A percentile compares a stretch with the other conserved stretches of the same genome.
Evolutionary conservation across 371 early-diverging fungal genomes (phyloP).

Genomic region (Syncephalastrum contaminatum): DNA sequence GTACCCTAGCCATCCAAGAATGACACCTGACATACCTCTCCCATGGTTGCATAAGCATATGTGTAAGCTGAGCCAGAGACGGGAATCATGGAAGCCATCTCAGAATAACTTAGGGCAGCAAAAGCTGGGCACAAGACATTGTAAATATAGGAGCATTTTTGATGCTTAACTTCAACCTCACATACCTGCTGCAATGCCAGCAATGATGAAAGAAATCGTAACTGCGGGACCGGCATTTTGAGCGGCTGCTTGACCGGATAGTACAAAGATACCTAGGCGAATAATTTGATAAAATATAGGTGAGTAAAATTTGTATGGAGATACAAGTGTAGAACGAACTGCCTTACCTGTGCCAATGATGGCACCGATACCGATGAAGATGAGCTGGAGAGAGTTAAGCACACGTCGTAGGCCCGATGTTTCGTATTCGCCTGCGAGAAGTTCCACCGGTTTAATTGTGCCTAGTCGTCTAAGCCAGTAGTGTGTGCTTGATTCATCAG

Average conservation of each 20-base stretch:
- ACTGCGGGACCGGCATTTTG: conserved; percentile 80
- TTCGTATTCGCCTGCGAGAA: conserved; percentile 47
- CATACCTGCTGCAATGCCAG: conserved; percentile 66
- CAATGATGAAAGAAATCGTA: conserved; percentile 74
- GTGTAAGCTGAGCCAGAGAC: conserved; percentile 85
- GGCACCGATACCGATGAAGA: conserved; percentile 66
- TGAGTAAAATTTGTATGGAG: conserved; percentile 4
- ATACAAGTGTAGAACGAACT: not conserved
- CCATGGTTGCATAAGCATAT: conserved; percentile 82
- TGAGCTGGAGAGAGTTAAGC: conserved; percentile 42
- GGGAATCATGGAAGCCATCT: conserved; percentile 83
- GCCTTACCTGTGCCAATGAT: conserved; percentile 71
- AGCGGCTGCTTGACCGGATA: conserved; percentile 76
- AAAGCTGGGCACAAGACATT: conserved; percentile 32
- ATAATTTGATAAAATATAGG: conserved; percentile 70
- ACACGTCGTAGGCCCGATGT: conserved; percentile 45
- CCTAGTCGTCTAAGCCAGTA: conserved; percentile 51
- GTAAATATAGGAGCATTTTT: not conserved
- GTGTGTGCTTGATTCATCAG: conserved; percentile 31
- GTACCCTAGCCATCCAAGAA: not conserved
- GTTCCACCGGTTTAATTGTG: conserved; percentile 55
- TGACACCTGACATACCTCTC: conserved; percentile 47
- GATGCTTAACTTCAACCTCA: not conserved
- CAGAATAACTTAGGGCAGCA: conserved; percentile 80
- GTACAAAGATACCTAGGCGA: conserved; percentile 61